These are phyloP conservation scores for Noccaea bulbosa DNA, from an alignment of 345 rosid species.

Conservation along the genomic window DNA sequence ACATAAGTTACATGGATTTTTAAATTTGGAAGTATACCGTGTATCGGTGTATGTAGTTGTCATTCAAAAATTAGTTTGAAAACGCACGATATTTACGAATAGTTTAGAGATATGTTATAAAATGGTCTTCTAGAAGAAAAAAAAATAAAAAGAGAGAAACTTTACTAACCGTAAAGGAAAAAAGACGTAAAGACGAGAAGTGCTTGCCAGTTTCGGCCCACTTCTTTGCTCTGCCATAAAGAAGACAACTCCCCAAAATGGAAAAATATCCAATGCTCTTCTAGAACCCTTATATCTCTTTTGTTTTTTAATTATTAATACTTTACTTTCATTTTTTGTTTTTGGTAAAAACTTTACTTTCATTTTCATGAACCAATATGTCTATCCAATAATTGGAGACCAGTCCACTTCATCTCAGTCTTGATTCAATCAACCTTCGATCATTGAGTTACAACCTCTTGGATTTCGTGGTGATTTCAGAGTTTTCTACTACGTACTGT, in stretches of 20 bases:
- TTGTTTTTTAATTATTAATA: neutral
- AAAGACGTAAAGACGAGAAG: constrained; percentile 23
- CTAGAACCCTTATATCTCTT: constrained; percentile 39
- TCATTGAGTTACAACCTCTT: neutral
- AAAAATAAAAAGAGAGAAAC: constrained; percentile 8
- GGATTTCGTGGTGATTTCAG: constrained; percentile 20
- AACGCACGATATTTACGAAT: neutral
- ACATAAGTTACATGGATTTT: too few species aligned
- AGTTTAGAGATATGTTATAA: neutral
- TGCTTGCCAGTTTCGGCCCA: constrained; percentile 44
- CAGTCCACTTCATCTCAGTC: constrained; percentile 23
- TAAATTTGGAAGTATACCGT: too few species aligned
- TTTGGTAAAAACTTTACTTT: neutral
- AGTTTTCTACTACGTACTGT: neutral
- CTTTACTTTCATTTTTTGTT: too few species aligned
- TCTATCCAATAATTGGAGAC: constrained; percentile 23
- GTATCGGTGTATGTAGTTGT: neutral
- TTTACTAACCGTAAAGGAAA: constrained; percentile 28
- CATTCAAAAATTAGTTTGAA: neutral
- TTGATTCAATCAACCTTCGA: constrained; percentile 28
- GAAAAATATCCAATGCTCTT: constrained; percentile 27
- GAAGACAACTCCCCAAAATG: constrained; percentile 16
- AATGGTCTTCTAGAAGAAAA: constrained; percentile 32
- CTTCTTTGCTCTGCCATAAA: constrained; percentile 20
- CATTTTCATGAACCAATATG: neutral